Conservation (phyloP, 116 monocot genomes). For the Dioscorea cayenensis region DNA sequence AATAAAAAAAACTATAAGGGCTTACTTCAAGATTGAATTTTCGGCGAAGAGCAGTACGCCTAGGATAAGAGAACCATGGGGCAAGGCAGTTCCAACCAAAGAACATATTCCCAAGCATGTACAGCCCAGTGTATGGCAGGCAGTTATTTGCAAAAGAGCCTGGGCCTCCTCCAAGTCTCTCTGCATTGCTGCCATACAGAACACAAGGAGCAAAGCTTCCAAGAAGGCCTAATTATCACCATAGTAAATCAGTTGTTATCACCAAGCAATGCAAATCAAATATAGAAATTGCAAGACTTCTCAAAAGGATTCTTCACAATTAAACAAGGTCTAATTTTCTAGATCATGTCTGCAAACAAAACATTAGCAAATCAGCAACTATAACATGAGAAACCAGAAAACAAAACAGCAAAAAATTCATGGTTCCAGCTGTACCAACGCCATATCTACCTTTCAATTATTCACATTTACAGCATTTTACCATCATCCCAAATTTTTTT, state of each 20-base stretch:
- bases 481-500: too few species aligned
- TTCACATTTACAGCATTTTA: too few species aligned
- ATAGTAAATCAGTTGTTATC: background rate
- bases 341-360: too few species aligned
- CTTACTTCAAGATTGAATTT: slow-evolving; percentile 76
- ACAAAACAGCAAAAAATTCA: too few species aligned
- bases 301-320: too few species aligned
- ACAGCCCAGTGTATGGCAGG: slow-evolving; percentile 59
- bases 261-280: too few species aligned
- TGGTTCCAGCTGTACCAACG: too few species aligned
- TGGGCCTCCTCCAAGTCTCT: slow-evolving; percentile 47
- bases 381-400: too few species aligned
- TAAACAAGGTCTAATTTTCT: too few species aligned
- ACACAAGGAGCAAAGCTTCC: slow-evolving; percentile 68
- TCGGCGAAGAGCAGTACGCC: slow-evolving; percentile 61
- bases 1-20: background rate
- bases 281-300: too few species aligned
- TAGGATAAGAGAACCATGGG: slow-evolving; percentile 54
- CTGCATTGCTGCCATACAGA: slow-evolving; percentile 61
- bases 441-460: too few species aligned
- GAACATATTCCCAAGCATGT: slow-evolving; percentile 48
- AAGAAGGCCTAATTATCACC: slow-evolving; percentile 49
- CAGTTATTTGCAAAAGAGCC: slow-evolving; percentile 64
- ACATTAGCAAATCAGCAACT: too few species aligned
- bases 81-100: slow-evolving; percentile 79